phyloP scores from a whole-genome alignment of 371 early-diverging fungal genomes.

The Apophysomyces trapeziformis region DNA sequence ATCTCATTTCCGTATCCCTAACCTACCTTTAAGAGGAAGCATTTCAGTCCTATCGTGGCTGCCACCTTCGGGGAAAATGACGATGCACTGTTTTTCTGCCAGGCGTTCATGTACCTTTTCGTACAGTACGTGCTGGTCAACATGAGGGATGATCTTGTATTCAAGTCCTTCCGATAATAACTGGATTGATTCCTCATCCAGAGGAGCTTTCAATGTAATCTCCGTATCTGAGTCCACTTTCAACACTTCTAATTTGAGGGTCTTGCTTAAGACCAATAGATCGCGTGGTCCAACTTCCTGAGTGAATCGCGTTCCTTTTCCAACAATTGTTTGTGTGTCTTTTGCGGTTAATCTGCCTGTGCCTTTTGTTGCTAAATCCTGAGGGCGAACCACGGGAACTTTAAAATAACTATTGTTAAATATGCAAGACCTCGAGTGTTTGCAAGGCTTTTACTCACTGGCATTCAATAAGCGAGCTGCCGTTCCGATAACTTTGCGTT shows the following conservation, averaged over 20 bases:
- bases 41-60: conserved; percentile 87
- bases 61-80: conserved; percentile 94
- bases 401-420: not conserved
- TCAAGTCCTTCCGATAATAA: conserved; percentile 30
- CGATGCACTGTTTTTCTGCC: conserved; percentile 66
- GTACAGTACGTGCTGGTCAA: conserved; percentile 80
- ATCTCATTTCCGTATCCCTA: not conserved
- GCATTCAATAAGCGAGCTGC: conserved; percentile 64
- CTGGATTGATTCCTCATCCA: conserved; percentile 50
- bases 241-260: conserved; percentile 53
- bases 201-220: conserved; percentile 45
- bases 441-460: conserved; percentile 32
- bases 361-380: conserved; percentile 71
- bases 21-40: conserved; percentile 80
- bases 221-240: conserved; percentile 74
- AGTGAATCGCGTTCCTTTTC: conserved; percentile 65
- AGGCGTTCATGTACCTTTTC: conserved; percentile 71
- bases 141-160: conserved; percentile 73
- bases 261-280: conserved; percentile 52
- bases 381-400: conserved; percentile 85
- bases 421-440: not conserved
- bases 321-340: conserved; percentile 43
- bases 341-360: conserved; percentile 54
- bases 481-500: conserved; percentile 70
- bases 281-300: conserved; percentile 55